Base-by-base conservation (phyloP, 345 rosid genomes). In the Bruguiera sexangula region DNA sequence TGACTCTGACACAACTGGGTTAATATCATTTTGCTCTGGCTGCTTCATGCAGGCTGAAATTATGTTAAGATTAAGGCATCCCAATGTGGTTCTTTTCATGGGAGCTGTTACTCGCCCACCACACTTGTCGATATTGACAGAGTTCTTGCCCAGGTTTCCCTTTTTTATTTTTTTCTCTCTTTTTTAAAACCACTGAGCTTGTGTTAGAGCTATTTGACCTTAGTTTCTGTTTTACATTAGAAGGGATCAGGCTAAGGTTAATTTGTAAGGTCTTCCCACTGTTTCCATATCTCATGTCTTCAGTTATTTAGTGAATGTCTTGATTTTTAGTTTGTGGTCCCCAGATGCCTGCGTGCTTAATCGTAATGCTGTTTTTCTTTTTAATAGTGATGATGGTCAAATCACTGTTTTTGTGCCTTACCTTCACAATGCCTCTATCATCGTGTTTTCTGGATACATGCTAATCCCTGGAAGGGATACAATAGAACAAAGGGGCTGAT, bases 1-100 rank as follows among this genome's bases (percentile, higher is more conserved):
- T 21, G 29, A 26, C 16, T 55, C 15, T 22, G 60, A 8, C 9
- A 1, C 16, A 15, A 55, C 22, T 21, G 60, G 9, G 9, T 9
- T 68, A 11, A n/a, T 24, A 31, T 79, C 4, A 68, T 27, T 63
- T 54, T 65, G 39, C 72, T 60, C 58, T 26, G 15, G 63, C 46
- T 66, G 71, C 24, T 69, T 67, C 70, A 16, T 62, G 74, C 85
- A 92, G 97, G 88, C 84, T 85, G 97, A 90, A 81, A 88, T 95
- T 79, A 95, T 95, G 99, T 79, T 88, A 78, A 81, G 96, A 73
- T 77, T 95, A 82, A 86, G 99, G 73, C 99, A 95, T 78, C 99
- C 99, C 31, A 95, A 95, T 58, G 96, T 95, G 70, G 99, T 95
- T 75, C 97, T 92, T 70, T 95, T 95, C 86, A 92, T 95, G 99